Evolutionary conservation across 169 alveolate genomes (phyloP), one percentile per base, ranked within the genome.

Genomic region (Cryptosporidium ubiquitum): DNA sequence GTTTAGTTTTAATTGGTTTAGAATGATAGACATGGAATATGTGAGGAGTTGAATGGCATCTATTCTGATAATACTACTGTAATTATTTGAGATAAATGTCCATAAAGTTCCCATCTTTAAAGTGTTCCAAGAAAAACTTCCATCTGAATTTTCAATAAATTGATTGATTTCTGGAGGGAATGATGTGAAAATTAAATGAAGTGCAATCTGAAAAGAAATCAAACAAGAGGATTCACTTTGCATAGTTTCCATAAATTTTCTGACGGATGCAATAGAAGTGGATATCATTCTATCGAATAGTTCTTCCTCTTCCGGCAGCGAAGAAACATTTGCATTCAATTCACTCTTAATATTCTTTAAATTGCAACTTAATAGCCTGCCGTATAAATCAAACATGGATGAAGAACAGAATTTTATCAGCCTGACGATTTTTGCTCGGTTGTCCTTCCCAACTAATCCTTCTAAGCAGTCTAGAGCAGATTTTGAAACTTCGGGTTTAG

Each of bases 251-350:
- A 74, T 23, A 29, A 58, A 7, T 57, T 74, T 74, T 58, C 71
- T 74, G 7, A 74, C 12, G 29, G 86, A 74, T 55, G 42, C 70
- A 29, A 74, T 7, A 23, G 73, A 74, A 18, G 47, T 74, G 16
- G 86, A 74, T 37, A 60, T 74, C 5, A 74, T 29, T 35, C 86
- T 60, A 20, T 74, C 86, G 57, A 57, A 74, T 9, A 74, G 60
- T 37, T 74, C 86, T 60, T 74, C 86, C 44, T 74, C 73, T 74
- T 74, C 86, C 5, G 55, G 18, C 33, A n/a, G 58, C 16, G 86
- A 74, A 18, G 86, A 74, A 9, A 58, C 71, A 33, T 74, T 58
- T 20, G 71, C 71, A 57, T 74, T 74, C 12, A 74, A 74, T 58
- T 74, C 86, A 35, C 44, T 37, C n/a, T 74, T 74, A 33, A 74